Percentiles rank a stretch among this genome's conserved stretches.
These are phyloP conservation scores for Dimocarpus longan DNA, from an alignment of 345 rosid genomes.

Conservation along the genomic window DNA sequence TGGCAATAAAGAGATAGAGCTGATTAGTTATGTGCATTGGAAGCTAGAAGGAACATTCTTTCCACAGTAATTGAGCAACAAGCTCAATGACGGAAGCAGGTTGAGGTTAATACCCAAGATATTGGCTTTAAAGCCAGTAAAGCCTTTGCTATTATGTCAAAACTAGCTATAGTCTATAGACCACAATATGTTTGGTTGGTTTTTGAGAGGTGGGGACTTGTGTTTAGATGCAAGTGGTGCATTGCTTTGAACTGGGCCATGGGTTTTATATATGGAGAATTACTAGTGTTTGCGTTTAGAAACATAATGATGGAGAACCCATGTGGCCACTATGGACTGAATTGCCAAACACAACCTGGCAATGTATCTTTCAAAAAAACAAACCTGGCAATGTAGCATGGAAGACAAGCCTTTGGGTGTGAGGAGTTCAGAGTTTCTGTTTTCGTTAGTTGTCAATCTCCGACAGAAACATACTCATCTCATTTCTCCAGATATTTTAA, in stretches of 20 bases:
- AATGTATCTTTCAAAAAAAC: neutral
- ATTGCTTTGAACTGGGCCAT: neutral
- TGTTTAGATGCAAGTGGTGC: conserved; percentile 20
- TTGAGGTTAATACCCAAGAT: conserved; percentile 59
- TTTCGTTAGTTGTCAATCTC: conserved; percentile 17
- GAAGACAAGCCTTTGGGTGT: neutral
- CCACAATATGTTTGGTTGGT: neutral
- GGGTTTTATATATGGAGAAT: conserved; percentile 33
- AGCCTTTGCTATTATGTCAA: conserved; percentile 43
- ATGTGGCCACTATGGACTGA: conserved; percentile 23
- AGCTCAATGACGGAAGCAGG: conserved; percentile 55
- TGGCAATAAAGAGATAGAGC: neutral
- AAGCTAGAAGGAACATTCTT: conserved; percentile 62
- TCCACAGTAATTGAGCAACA: conserved; percentile 66
- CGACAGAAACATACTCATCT: neutral
- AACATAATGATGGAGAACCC: neutral
- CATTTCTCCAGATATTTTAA: neutral
- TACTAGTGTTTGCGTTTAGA: no score
- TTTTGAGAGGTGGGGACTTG: neutral
- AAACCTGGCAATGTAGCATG: conserved; percentile 26
- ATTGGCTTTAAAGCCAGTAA: conserved; percentile 63
- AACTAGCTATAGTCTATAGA: neutral
- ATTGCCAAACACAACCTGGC: conserved; percentile 26
- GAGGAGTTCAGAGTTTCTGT: conserved; percentile 16
- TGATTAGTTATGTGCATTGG: conserved; percentile 40